These are phyloP conservation scores for Ascochyta viciae-villosae DNA, from an alignment of 2,329 filamentous ascomycete species.

Conservation along the genomic window DNA sequence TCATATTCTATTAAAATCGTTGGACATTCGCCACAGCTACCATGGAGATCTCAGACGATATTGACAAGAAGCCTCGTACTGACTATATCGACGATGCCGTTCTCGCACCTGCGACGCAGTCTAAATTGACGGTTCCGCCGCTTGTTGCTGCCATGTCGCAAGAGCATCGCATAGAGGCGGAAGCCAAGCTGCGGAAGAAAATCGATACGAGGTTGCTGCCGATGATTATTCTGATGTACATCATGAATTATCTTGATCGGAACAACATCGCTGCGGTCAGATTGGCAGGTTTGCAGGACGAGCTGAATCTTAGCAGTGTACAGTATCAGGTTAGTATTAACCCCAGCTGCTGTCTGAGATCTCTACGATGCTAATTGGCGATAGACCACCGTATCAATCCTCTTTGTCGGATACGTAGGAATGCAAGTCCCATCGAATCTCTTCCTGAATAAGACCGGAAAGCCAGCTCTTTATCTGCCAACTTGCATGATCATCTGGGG, in stretches of 20 bases:
- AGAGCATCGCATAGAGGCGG: constrained; percentile 60
- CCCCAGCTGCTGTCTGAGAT: neutral
- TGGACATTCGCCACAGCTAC: neutral
- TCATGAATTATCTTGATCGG: constrained; percentile 75
- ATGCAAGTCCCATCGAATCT: constrained; percentile 54
- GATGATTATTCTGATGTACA: constrained; percentile 76
- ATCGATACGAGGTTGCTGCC: constrained; percentile 73
- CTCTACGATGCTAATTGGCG: neutral
- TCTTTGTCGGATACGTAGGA: constrained; percentile 61
- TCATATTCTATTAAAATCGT: neutral
- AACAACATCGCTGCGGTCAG: constrained; percentile 73
- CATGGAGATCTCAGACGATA: constrained; percentile 28
- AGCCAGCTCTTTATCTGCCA: constrained; percentile 50
- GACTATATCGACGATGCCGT: constrained; percentile 36
- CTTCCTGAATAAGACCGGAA: constrained; percentile 51
- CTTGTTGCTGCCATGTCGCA: constrained; percentile 54
- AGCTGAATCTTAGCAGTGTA: constrained; percentile 62
- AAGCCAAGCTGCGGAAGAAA: constrained; percentile 70
- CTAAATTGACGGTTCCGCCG: constrained; percentile 41
- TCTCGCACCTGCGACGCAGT: constrained; percentile 8
- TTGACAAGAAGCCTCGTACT: constrained; percentile 28
- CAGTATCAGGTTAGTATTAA: constrained; percentile 63
- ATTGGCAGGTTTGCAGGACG: constrained; percentile 66
- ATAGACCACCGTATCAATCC: constrained; percentile 53
- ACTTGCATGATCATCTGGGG: constrained; percentile 53